These are phyloP conservation scores for Tuber magnatum DNA, from an alignment of 495 filamentous ascomycete genomes.

Conservation along the genomic window DNA sequence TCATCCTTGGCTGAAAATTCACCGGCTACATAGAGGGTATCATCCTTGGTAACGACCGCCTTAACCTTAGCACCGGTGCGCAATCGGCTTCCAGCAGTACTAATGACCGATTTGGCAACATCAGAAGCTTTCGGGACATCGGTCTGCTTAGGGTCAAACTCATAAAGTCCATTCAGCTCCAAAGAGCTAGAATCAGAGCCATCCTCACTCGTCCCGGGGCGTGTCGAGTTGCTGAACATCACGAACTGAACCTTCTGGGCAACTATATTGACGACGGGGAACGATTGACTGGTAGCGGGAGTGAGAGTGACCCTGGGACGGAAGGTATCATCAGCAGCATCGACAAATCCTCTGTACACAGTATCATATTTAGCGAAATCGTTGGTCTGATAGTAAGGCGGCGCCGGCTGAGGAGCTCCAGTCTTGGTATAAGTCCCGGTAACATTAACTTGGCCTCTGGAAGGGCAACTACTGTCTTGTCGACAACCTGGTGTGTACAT, in stretches of 20 bases:
- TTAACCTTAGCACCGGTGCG: slow-evolving; percentile 57
- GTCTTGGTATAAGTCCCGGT: slow-evolving; percentile 52
- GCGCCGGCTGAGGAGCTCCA: slow-evolving; percentile 42
- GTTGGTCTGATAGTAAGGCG: slow-evolving; percentile 75
- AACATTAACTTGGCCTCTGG: slow-evolving; percentile 70
- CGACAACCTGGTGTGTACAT: slow-evolving; percentile 86
- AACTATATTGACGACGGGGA: slow-evolving; percentile 63
- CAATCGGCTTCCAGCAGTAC: slow-evolving; percentile 64
- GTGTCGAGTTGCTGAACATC: slow-evolving; percentile 53
- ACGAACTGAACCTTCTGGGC: slow-evolving; percentile 78
- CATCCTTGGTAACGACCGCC: slow-evolving; percentile 53
- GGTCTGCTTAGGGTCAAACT: slow-evolving; percentile 66
- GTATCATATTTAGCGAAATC: slow-evolving; percentile 89
- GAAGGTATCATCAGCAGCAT: slow-evolving; percentile 66
- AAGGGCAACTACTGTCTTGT: slow-evolving; percentile 66
- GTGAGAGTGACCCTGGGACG: slow-evolving; percentile 72
- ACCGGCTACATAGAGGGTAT: slow-evolving; percentile 67
- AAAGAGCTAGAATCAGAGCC: slow-evolving; percentile 8
- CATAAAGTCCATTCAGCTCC: slow-evolving; percentile 76
- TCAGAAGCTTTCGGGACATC: slow-evolving; percentile 49
- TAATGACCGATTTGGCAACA: slow-evolving; percentile 63
- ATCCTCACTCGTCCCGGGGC: slow-evolving; percentile 45
- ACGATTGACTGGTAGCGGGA: slow-evolving; percentile 57
- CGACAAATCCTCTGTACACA: slow-evolving; percentile 76
- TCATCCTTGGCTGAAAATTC: slow-evolving; percentile 61